These are phyloP conservation scores for Cladorrhinum sp. DNA, from an alignment of 2,329 filamentous ascomycete genomes.

Conservation along the genomic window DNA sequence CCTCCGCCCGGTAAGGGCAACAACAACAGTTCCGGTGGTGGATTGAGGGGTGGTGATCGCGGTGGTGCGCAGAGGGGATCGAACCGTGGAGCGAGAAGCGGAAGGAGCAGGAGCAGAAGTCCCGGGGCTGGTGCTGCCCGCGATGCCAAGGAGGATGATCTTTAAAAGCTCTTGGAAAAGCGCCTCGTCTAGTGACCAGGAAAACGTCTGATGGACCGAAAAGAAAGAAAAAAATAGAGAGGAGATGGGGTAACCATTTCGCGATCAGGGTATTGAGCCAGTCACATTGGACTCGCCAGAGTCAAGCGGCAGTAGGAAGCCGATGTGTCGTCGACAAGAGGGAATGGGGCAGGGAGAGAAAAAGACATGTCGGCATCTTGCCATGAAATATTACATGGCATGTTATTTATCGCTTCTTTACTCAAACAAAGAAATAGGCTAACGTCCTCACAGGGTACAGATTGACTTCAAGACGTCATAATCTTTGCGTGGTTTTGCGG, in stretches of 20 bases:
- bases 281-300: background rate
- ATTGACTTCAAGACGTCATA: background rate
- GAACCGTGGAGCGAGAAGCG: slow-evolving; percentile 35
- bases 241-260: background rate
- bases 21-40: slow-evolving; percentile 31
- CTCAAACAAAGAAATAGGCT: background rate
- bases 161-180: background rate
- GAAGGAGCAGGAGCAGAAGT: slow-evolving; percentile 48
- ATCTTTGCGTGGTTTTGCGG: too few relatives aligned
- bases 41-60: slow-evolving; percentile 26
- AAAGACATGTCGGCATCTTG: slow-evolving; percentile 25
- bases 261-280: background rate
- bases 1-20: slow-evolving; percentile 63
- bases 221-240: background rate
- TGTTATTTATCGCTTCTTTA: background rate
- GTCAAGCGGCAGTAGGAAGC: background rate
- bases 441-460: background rate
- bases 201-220: too few relatives aligned
- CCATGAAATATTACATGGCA: slow-evolving; percentile 13
- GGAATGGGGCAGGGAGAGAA: background rate
- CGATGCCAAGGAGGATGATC: background rate
- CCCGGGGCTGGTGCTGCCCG: slow-evolving; percentile 35
- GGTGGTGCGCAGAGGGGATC: slow-evolving; percentile 39
- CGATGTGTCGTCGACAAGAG: slow-evolving; percentile 18
- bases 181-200: background rate